Base-by-base conservation (phyloP, 495 filamentous ascomycete genomes). In the Daldinia grandis region DNA sequence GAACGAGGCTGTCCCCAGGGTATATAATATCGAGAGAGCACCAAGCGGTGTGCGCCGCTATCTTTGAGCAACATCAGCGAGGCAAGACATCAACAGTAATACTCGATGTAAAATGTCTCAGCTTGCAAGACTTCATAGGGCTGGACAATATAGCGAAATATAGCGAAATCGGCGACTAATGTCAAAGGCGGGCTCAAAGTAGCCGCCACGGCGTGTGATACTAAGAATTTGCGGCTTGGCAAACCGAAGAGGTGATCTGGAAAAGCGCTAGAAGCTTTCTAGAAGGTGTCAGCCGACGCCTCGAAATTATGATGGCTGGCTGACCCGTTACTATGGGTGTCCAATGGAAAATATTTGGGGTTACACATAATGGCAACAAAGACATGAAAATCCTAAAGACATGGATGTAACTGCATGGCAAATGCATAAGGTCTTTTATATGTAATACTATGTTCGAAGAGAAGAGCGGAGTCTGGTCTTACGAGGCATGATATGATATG, bases 251-350 rank as follows among this genome's bases (percentile, higher is more conserved):
- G 55, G 40, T 21, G 55, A 68, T 71, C 62, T 66, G 49, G 71
- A 73, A 70, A 28, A 21, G 4, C 72, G 60, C 74, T 76, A 77
- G 75, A 81, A 81, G 62, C 9, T 59, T 81, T 81, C 80, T 69
- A 78, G 80, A 81, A 81, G 78, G 75, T 74, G 74, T 76, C 66
- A 65, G 68, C n/a, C 53, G 64, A 68, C 59, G 62, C 62, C 69
- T 62, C 68, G 70, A 77, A 61, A 51, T 28, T 77, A 59, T 55
- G 64, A 30, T 63, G 49, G 49, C 47, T 63, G 42, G 54, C 53
- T 60, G 62, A 61, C 27, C 64, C 68, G 59, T 60, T 62, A 50
- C 60, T 55, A 56, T 47, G 64, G 59, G 42, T 64, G 27, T 54
- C 70, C 69, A 72, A 72, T 67, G 31, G 62, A 68, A 66, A 55